These are phyloP conservation scores for Botryotinia narcissicola DNA, from an alignment of 2,329 filamentous ascomycete species.

Conservation along the genomic window DNA sequence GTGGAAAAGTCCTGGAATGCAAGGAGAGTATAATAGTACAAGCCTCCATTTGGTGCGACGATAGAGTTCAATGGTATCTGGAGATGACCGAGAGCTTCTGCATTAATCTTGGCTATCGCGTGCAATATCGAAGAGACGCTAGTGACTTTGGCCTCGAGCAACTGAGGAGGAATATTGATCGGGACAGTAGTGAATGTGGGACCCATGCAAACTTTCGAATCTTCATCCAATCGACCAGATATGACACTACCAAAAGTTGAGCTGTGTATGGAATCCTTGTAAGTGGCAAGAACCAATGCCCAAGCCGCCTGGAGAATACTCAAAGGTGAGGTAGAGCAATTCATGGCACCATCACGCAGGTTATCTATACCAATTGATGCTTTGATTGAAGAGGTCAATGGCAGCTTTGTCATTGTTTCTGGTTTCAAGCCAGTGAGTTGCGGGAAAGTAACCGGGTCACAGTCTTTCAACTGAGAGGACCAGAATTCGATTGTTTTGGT, in stretches of 20 bases:
- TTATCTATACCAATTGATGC: background rate
- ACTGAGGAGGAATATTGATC: conserved; percentile 1
- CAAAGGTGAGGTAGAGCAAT: conserved; percentile 5
- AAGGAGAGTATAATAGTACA: conserved; percentile 15
- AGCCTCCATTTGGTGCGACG: background rate
- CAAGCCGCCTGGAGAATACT: conserved; percentile 15
- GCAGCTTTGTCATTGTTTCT: background rate
- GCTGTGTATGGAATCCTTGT: conserved; percentile 6
- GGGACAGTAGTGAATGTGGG: conserved; percentile 13
- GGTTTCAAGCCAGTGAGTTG: conserved; percentile 1
- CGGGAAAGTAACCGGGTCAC: conserved; percentile 10
- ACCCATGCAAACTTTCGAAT: conserved; percentile 8
- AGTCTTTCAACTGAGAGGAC: conserved; percentile 1
- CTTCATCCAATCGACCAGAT: conserved; percentile 11
- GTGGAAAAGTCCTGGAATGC: conserved; percentile 16
- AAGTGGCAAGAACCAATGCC: conserved; percentile 10
- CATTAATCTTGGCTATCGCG: conserved; percentile 1
- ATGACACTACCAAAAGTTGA: conserved; percentile 12
- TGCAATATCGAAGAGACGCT: background rate
- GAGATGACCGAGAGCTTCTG: conserved; percentile 1
- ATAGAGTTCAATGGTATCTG: conserved; percentile 16
- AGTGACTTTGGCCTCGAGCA: background rate
- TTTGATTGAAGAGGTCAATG: background rate
- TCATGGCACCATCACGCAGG: conserved; percentile 4
- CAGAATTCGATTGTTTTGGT: conserved; percentile 2